These are phyloP conservation scores for Ophiostoma ulmi DNA, from an alignment of 2,329 filamentous ascomycete species.

Conservation along the genomic window DNA sequence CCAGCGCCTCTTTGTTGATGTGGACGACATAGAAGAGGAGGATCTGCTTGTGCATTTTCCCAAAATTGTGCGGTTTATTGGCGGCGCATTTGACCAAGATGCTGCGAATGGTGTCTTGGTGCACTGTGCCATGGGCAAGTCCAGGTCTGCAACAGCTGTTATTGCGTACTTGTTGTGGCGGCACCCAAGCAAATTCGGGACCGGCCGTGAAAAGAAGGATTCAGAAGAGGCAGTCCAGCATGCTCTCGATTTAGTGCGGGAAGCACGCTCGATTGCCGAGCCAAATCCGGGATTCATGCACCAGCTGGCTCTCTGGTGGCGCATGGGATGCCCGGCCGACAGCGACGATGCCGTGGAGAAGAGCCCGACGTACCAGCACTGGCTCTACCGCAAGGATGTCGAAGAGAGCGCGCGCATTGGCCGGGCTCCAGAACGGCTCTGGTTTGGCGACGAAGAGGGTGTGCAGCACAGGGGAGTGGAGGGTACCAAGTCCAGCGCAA, in stretches of 20 bases:
- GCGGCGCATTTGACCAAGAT: background rate
- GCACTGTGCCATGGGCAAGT: slow-evolving; percentile 90
- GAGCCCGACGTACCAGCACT: slow-evolving; percentile 74
- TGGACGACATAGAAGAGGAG: slow-evolving; percentile 87
- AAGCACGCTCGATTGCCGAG: slow-evolving; percentile 71
- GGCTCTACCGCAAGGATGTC: slow-evolving; percentile 52
- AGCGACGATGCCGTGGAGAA: slow-evolving; percentile 52
- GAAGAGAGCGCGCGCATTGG: slow-evolving; percentile 61
- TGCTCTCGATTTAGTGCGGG: slow-evolving; percentile 65
- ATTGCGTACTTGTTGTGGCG: slow-evolving; percentile 79
- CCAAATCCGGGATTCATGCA: slow-evolving; percentile 89
- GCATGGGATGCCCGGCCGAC: slow-evolving; percentile 71
- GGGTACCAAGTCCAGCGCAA: slow-evolving; percentile 16
- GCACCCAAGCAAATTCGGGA: slow-evolving; percentile 50
- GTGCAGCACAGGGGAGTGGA: slow-evolving; percentile 23
- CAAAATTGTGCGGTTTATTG: slow-evolving; percentile 72
- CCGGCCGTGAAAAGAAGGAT: slow-evolving; percentile 30
- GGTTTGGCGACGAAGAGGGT: slow-evolving; percentile 71
- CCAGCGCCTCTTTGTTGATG: slow-evolving; percentile 52
- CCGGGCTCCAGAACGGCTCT: slow-evolving; percentile 74
- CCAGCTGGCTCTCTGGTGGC: slow-evolving; percentile 80
- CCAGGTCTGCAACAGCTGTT: slow-evolving; percentile 77
- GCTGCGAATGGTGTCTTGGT: slow-evolving; percentile 46
- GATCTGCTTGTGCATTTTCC: slow-evolving; percentile 80
- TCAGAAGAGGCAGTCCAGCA: slow-evolving; percentile 46